These are phyloP conservation scores for Gossypium bickii DNA, from an alignment of 345 rosid species.

Conservation along the genomic window DNA sequence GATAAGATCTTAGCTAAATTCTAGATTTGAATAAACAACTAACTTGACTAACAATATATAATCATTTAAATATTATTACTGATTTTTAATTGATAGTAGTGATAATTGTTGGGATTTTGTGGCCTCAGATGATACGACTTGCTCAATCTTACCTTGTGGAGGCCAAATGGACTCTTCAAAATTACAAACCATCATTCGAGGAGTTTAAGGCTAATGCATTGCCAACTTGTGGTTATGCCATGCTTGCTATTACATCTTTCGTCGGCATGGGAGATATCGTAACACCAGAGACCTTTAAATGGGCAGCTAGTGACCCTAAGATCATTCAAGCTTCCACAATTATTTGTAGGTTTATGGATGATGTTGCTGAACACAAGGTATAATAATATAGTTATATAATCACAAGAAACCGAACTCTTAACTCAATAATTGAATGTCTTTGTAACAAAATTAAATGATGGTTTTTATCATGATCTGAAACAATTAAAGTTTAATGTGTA, in stretches of 20 bases:
- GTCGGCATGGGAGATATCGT: conserved; percentile 28
- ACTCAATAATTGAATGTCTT: not conserved
- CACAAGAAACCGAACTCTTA: not conserved
- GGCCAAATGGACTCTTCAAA: conserved; percentile 27
- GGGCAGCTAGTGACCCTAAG: conserved; percentile 19
- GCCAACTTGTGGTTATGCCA: conserved; percentile 2
- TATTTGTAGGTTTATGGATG: conserved; percentile 33
- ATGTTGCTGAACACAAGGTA: conserved; percentile 19
- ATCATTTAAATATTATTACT: too few species aligned
- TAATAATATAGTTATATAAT: not conserved
- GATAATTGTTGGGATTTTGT: not conserved
- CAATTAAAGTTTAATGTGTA: too few species aligned
- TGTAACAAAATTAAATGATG: too few species aligned
- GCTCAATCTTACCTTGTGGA: conserved; percentile 20
- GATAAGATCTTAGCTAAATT: too few species aligned
- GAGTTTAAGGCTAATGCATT: conserved; percentile 26
- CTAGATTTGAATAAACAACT: too few species aligned
- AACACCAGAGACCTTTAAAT: conserved; percentile 21
- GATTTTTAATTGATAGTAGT: not conserved
- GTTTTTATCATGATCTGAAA: too few species aligned
- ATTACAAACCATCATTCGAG: conserved; percentile 25
- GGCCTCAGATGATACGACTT: conserved; percentile 23
- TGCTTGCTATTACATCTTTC: conserved; percentile 17
- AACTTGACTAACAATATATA: too few species aligned
- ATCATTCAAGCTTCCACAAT: conserved; percentile 15